A percentile compares a stretch with the other conserved stretches of the same genome.
These are phyloP conservation scores for Colletotrichum gigasporum DNA, from an alignment of 2,329 filamentous ascomycete species.

Conservation along the genomic window DNA sequence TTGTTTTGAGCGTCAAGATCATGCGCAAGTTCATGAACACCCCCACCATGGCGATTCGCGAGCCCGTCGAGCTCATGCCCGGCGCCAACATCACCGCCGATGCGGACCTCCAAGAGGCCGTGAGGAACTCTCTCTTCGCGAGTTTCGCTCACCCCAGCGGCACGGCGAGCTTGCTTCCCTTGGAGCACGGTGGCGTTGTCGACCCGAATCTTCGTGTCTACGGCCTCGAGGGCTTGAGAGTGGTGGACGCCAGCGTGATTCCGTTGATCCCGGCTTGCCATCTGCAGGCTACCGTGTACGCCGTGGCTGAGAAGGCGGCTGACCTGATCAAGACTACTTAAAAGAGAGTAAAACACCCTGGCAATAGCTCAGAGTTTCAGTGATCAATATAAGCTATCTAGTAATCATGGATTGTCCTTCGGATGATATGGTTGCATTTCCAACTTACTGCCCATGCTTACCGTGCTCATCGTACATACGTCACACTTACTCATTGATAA, in stretches of 20 bases:
- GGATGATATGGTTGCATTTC: no score
- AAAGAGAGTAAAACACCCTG: no score
- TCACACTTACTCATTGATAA: no score
- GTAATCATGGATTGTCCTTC: no score
- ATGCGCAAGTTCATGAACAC: slow-evolving; percentile 41
- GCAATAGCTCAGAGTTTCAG: no score
- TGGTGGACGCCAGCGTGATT: slow-evolving; percentile 42
- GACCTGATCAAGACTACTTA: slow-evolving; percentile 9
- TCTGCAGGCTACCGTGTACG: slow-evolving; percentile 46
- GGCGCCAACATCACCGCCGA: slow-evolving; percentile 16
- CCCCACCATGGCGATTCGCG: not conserved
- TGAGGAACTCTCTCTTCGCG: not conserved
- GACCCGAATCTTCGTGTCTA: slow-evolving; percentile 41
- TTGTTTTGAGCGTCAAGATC: slow-evolving; percentile 41
- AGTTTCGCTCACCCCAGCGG: slow-evolving; percentile 51
- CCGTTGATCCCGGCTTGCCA: slow-evolving; percentile 42
- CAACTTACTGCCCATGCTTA: no score
- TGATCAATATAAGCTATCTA: no score
- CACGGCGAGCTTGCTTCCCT: slow-evolving; percentile 57
- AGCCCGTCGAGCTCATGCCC: slow-evolving; percentile 14
- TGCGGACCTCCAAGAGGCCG: not conserved
- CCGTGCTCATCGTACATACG: no score
- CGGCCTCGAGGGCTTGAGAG: slow-evolving; percentile 38
- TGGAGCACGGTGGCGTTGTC: slow-evolving; percentile 46
- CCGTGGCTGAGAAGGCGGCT: slow-evolving; percentile 43